Percentiles rank a stretch among this genome's conserved stretches.
These are phyloP conservation scores for Yamadazyma sp. DNA, from an alignment of 805 yeast genomes.

Conservation along the genomic window DNA sequence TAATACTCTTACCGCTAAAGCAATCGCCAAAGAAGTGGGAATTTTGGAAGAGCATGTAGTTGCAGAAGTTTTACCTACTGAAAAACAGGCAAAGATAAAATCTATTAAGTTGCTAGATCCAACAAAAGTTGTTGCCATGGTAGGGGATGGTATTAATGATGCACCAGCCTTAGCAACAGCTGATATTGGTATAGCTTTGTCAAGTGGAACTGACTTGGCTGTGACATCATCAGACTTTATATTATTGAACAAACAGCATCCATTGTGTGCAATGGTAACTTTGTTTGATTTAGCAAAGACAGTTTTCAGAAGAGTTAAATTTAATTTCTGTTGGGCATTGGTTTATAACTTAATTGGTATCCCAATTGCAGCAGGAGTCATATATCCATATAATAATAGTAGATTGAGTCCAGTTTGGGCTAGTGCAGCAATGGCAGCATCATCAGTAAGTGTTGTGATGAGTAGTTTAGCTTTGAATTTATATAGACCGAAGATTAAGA, in stretches of 20 bases:
- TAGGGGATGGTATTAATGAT: constrained; percentile 83
- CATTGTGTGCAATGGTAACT: constrained; percentile 50
- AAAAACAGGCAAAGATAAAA: constrained; percentile 59
- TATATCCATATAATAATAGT: constrained; percentile 53
- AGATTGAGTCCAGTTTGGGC: constrained; percentile 64
- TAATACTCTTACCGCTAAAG: constrained; percentile 60
- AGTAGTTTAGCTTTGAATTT: constrained; percentile 53
- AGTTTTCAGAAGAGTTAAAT: constrained; percentile 51
- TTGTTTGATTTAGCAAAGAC: constrained; percentile 49
- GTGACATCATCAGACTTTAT: constrained; percentile 73
- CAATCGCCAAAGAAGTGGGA: constrained; percentile 63
- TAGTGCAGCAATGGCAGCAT: constrained; percentile 62
- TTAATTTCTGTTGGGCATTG: constrained; percentile 60
- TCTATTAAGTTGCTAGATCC: constrained; percentile 44
- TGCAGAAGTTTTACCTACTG: constrained; percentile 72
- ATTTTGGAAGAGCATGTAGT: constrained; percentile 49
- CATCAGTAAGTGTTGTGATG: constrained; percentile 55
- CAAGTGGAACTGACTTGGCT: constrained; percentile 75
- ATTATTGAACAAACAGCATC: constrained; percentile 51
- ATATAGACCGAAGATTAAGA: constrained; percentile 38
- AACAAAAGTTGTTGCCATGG: constrained; percentile 58
- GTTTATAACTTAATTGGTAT: constrained; percentile 55
- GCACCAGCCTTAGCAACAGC: constrained; percentile 77
- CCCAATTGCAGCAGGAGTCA: constrained; percentile 67
- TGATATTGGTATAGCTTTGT: constrained; percentile 74